Base-by-base conservation (phyloP, 345 rosid genomes). In the Salix koriyanagi region DNA sequence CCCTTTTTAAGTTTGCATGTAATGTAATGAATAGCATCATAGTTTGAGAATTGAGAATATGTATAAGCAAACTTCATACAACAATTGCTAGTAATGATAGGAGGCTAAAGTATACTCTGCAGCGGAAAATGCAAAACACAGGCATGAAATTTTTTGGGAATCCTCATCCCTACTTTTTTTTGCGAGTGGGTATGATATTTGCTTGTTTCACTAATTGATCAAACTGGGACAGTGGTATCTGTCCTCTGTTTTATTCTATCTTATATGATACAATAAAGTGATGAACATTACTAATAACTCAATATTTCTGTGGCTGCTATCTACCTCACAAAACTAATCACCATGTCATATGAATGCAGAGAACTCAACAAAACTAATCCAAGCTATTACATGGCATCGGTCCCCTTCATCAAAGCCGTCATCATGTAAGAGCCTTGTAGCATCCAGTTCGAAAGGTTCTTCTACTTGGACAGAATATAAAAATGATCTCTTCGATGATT, bases 381-480 rank as follows among this genome's bases (percentile, higher is more conserved):
- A 86, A 72, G 85, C 92, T 21, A 81, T 89, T 64, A 68, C 91
- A 6, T 91, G 90, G 93, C 87, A 89, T 52, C 89, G 91, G 19
- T 75, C 96, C 2, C 69, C 81, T 48, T 86, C 88, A 70, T 87
- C 85, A 0, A 89, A 85, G 80, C 81, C 87, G 70, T 82, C 85
- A 14, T 85, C 91, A 1, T 88, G 93, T 50, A 91, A 88, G 75
- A 91, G 96, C 78, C 87, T 91, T 23, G 92, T 88, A 65, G 89
- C 90, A 70, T 87, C 90, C 28, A 81, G 87, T 75, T 89, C 89
- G 4, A 88, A 85, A 71, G 70, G 85, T 77, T 84, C 87, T 42
- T 77, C 86, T 2, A 73, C 83, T 0, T 88, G 96, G 93, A 85
- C 87, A 5, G 91, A 88, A 30, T 87, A 65, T 71, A 85, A 82